Evolutionary conservation across 179 eudicot species (phyloP).

Genomic region (Corrigiola litoralis): DNA sequence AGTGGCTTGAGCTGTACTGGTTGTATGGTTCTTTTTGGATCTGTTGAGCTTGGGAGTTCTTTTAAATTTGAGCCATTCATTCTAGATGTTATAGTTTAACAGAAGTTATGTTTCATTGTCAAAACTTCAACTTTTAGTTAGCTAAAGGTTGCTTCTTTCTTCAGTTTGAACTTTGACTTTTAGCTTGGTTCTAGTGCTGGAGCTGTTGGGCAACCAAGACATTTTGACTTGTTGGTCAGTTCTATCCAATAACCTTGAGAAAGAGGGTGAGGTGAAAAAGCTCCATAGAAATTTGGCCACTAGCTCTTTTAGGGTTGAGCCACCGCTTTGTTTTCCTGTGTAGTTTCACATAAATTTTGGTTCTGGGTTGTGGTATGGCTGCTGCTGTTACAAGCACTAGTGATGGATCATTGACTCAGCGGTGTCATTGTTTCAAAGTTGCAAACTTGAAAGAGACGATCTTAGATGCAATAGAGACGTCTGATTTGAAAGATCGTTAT

Average conservation of each 20-base stretch:
- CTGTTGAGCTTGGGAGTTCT: conserved; percentile 15
- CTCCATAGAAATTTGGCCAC: not conserved
- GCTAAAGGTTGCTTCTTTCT: conserved; percentile 16
- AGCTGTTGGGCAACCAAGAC: conserved; percentile 9
- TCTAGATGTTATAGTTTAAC: not conserved
- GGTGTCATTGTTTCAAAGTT: conserved; percentile 42
- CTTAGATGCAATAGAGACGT: conserved; percentile 43
- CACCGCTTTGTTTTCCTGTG: not conserved
- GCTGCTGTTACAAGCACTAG: conserved; percentile 35
- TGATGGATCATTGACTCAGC: conserved; percentile 18
- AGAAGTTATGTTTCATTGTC: conserved; percentile 7
- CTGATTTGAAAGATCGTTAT: conserved; percentile 49
- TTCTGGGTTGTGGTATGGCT: conserved; percentile 36
- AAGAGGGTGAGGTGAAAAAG: not conserved
- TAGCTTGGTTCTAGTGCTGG: conserved; percentile 6
- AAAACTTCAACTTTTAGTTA: conserved; percentile 19
- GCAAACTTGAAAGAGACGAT: conserved; percentile 45
- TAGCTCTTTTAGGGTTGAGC: not conserved
- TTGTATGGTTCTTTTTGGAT: conserved; percentile 9
- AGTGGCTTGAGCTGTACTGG: conserved; percentile 14
- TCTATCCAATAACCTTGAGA: not conserved
- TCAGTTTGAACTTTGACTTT: conserved; percentile 28
- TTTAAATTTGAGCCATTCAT: not conserved
- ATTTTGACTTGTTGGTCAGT: conserved; percentile 17
- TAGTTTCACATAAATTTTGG: not conserved